Evolutionary conservation across 208 protist species (phyloP), one percentile per base, ranked within the genome.

Genomic region (Angomonas desouzai): DNA sequence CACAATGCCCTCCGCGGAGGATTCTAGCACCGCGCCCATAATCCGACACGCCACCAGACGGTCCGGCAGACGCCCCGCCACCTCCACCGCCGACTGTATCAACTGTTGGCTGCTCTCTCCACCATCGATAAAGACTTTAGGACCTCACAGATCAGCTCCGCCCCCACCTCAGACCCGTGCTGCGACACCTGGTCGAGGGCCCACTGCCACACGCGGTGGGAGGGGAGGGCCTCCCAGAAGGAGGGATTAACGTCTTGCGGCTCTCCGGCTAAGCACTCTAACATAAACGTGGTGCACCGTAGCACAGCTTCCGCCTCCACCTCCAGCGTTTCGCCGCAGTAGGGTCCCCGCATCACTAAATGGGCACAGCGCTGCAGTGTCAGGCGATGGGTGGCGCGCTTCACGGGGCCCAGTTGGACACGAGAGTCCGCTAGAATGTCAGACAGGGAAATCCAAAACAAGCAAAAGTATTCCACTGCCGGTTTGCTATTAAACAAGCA

Each of bases 361-460:
- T 70, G 48, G 3, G 64, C 62, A 63, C 64, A 45, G 60, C 68
- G 64, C 69, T 92, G 81, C 55, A 92, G 13, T 23, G 68, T 56
- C 11, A 68, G 53, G 29, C 83, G 79, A 69, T 90, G 79, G 10
- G 62, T 77, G 7, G 77, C 81, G 0, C 88, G 79, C 2, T 79
- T 76, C 20, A 92, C 70, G 1, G 88, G 76, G 4, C 85, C 85
- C 22, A 94, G 32, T 10, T 62, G 40, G 0, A 94, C 72, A 13
- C 81, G 77, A 18, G 66, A 63, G 51, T 92, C 85, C n/a, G 66
- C 71, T 20, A 94, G 70, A 10, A 92, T 48, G 22, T 79, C 78
- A 43, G 81, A 65, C 22, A 83, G 58, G 1, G 68, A 62, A 7
- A 74, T 62, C n/a, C 87, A 77, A 45, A 74, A 51, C 25, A 76